Percentiles rank a stretch among this genome's conserved stretches.
Evolutionary conservation across 352 stramenopile species (phyloP).

Genomic region (Globisporangium nunn): DNA sequence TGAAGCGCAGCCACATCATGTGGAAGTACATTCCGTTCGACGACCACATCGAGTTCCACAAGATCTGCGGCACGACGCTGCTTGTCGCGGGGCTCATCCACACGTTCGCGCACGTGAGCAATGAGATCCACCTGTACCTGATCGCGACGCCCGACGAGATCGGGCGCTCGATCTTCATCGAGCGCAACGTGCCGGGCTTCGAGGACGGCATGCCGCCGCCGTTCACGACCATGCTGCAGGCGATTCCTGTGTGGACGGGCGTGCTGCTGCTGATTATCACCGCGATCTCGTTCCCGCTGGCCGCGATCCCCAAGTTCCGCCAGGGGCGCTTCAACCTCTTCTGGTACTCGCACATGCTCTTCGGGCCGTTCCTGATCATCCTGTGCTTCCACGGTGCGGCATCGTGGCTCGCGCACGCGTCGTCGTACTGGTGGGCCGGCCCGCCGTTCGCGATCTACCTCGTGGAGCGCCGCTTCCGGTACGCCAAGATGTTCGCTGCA

Average conservation of each 20-base stretch:
- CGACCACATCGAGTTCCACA: constrained; percentile 65
- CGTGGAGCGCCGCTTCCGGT: constrained; percentile 51
- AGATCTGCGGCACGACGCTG: constrained; percentile 64
- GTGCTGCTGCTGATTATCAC: constrained; percentile 51
- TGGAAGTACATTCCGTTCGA: constrained; percentile 61
- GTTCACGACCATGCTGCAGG: constrained; percentile 60
- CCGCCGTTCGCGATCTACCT: constrained; percentile 55
- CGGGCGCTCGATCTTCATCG: constrained; percentile 35
- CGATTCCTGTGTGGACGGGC: constrained; percentile 68
- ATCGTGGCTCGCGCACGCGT: constrained; percentile 43
- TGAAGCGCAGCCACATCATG: constrained; percentile 36
- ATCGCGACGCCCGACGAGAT: constrained; percentile 59
- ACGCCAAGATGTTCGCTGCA: constrained; percentile 42
- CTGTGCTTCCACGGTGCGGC: constrained; percentile 52
- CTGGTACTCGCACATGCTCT: constrained; percentile 58
- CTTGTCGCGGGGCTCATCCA: constrained; percentile 48
- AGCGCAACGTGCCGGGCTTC: constrained; percentile 37
- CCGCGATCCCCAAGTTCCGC: constrained; percentile 40
- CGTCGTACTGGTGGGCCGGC: constrained; percentile 48
- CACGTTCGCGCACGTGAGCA: constrained; percentile 45
- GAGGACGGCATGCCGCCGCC: constrained; percentile 40
- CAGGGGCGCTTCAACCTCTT: constrained; percentile 65
- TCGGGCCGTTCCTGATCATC: constrained; percentile 58
- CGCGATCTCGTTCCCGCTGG: constrained; percentile 32
- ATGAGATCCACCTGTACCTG: constrained; percentile 67